phyloP scores from a whole-genome alignment of 2,329 filamentous ascomycete species.

The Rutstroemia sp. region DNA sequence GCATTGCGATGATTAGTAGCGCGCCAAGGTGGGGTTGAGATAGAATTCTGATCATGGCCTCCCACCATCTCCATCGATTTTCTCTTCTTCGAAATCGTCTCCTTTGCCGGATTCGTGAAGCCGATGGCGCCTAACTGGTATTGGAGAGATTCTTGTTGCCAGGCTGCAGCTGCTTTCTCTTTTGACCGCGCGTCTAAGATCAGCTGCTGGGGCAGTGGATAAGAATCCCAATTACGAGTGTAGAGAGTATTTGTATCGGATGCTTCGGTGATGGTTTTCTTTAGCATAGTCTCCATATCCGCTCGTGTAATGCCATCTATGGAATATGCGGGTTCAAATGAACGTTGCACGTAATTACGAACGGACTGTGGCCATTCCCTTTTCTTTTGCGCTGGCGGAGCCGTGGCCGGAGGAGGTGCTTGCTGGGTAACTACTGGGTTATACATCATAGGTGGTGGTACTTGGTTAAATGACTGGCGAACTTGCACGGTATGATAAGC shows the following conservation, averaged over 20 bases:
- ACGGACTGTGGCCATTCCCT: conserved; percentile 78
- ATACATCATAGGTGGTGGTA: conserved; percentile 28
- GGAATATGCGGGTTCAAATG: conserved; percentile 69
- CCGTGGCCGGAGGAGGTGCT: conserved; percentile 24
- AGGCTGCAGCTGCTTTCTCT: conserved; percentile 24
- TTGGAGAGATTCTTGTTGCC: conserved; percentile 26
- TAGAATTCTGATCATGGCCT: conserved; percentile 41
- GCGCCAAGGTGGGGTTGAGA: conserved; percentile 63
- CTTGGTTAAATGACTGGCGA: conserved; percentile 31
- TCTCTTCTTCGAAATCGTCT: conserved; percentile 58
- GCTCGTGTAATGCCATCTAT: conserved; percentile 52
- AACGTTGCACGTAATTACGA: conserved; percentile 80
- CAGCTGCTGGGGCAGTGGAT: conserved; percentile 80
- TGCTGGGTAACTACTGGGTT: conserved; percentile 21
- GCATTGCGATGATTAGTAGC: conserved; percentile 50
- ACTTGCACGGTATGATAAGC: conserved; percentile 40
- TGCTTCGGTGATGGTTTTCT: conserved; percentile 74
- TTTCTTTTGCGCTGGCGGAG: conserved; percentile 38
- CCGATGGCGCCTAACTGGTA: conserved; percentile 20
- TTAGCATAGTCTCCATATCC: conserved; percentile 80
- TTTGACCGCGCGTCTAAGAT: conserved; percentile 59
- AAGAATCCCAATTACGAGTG: conserved; percentile 71
- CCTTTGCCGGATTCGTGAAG: conserved; percentile 10
- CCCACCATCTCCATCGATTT: conserved; percentile 64
- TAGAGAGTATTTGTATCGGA: conserved; percentile 67